These are phyloP conservation scores for Scheffersomyces amazonensis DNA, from an alignment of 805 yeast species.

Conservation along the genomic window DNA sequence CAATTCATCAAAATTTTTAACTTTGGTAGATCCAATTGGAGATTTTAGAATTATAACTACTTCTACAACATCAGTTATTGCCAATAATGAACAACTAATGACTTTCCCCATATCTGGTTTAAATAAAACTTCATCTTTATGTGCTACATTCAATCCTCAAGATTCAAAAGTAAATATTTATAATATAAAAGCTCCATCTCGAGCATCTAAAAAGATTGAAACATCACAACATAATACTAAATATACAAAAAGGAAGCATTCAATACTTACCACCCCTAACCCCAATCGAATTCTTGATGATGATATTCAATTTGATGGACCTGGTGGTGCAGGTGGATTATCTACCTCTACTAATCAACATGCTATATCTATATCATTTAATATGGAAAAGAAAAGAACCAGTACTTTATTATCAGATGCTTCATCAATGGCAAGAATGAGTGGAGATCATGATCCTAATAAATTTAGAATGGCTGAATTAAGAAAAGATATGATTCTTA, in stretches of 20 bases:
- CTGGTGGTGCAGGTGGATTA: conserved; percentile 7
- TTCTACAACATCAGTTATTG: conserved; percentile 64
- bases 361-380: conserved; percentile 28
- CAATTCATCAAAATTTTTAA: conserved; percentile 47
- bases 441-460: conserved; percentile 30
- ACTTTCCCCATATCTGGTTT: conserved; percentile 47
- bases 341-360: conserved; percentile 12
- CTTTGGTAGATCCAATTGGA: conserved; percentile 70
- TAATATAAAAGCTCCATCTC: conserved; percentile 44
- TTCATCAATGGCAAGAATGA: conserved; percentile 45
- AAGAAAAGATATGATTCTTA: conserved; percentile 65
- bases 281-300: conserved; percentile 42
- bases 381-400: conserved; percentile 42
- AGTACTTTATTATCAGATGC: conserved; percentile 41
- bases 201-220: conserved; percentile 10
- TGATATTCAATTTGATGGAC: conserved; percentile 15
- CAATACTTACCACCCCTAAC: conserved; percentile 38
- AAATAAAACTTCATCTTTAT: conserved; percentile 35
- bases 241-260: conserved; percentile 20
- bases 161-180: conserved; percentile 50
- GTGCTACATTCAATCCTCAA: conserved; percentile 53
- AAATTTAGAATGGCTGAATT: conserved; percentile 14
- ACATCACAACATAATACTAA: conserved; percentile 6
- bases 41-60: conserved; percentile 73
- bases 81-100: conserved; percentile 54